These are phyloP conservation scores for Nakazawaea molendinolei DNA, from an alignment of 805 yeast genomes.

Conservation along the genomic window DNA sequence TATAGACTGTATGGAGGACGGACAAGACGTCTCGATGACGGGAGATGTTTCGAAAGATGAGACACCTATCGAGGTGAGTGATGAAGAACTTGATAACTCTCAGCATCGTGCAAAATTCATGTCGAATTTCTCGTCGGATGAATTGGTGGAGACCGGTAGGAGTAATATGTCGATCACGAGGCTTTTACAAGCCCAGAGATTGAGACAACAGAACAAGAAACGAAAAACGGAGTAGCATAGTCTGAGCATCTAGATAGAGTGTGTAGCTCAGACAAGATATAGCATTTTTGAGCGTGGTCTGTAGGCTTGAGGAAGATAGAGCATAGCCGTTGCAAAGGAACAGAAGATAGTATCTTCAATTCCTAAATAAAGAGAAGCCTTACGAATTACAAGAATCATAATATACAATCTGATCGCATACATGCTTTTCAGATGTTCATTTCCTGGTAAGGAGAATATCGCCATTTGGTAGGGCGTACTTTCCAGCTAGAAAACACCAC, in stretches of 20 bases:
- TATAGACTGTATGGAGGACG: neutral
- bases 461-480: constrained; percentile 9
- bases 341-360: no score
- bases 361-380: no score
- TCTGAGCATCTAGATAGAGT: neutral
- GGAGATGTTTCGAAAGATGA: neutral
- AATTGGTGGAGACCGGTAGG: neutral
- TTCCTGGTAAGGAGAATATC: constrained; percentile 13
- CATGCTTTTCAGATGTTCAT: constrained; percentile 11
- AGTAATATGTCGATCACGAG: no score
- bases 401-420: no score
- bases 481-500: constrained; percentile 12
- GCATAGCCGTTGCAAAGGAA: no score
- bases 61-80: constrained; percentile 1
- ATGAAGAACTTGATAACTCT: neutral
- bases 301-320: no score
- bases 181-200: no score
- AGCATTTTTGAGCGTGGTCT: no score
- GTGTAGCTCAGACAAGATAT: no score
- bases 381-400: no score
- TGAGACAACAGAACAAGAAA: no score
- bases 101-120: constrained; percentile 2
- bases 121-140: constrained; percentile 5
- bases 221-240: neutral
- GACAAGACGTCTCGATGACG: neutral